phyloP scores from a whole-genome alignment of 495 filamentous ascomycete genomes.

The Cercophora sp. region DNA sequence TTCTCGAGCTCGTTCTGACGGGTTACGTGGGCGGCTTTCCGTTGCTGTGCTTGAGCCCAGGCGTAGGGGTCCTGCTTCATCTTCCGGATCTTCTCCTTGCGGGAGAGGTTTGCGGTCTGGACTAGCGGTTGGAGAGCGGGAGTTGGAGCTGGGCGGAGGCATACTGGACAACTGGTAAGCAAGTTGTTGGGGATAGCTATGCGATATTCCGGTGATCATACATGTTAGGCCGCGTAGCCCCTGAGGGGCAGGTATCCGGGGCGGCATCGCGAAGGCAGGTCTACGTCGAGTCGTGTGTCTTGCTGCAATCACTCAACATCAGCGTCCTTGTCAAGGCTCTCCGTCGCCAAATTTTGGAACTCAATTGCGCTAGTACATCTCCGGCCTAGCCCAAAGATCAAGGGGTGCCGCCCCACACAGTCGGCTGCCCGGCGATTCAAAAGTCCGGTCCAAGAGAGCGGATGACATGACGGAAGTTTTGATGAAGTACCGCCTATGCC shows the following conservation, averaged over 20 bases:
- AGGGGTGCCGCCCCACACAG: background rate
- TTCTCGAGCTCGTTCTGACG: slow-evolving; percentile 62
- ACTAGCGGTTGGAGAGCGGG: slow-evolving; percentile 41
- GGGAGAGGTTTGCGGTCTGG: slow-evolving; percentile 47
- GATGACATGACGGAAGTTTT: background rate
- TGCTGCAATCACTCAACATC: slow-evolving; percentile 17
- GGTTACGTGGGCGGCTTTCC: slow-evolving; percentile 73
- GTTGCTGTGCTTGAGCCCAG: slow-evolving; percentile 68
- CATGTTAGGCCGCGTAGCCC: slow-evolving; percentile 60
- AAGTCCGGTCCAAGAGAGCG: background rate
- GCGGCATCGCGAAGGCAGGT: slow-evolving; percentile 58
- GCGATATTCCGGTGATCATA: slow-evolving; percentile 30
- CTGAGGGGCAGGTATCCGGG: slow-evolving; percentile 62
- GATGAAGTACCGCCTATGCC: background rate
- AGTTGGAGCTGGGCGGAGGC: slow-evolving; percentile 41
- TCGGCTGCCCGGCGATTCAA: slow-evolving; percentile 15
- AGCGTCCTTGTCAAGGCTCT: slow-evolving; percentile 25
- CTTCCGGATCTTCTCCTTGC: slow-evolving; percentile 42
- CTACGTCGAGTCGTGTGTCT: slow-evolving; percentile 13
- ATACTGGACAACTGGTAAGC: slow-evolving; percentile 34
- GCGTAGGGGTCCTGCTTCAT: slow-evolving; percentile 62
- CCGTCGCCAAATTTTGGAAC: slow-evolving; percentile 29
- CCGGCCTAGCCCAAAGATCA: slow-evolving; percentile 1
- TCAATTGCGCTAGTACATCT: slow-evolving; percentile 14
- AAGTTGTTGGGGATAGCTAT: background rate